Conservation (phyloP, 2,329 filamentous ascomycete genomes). For the Diplodia seriata region DNA sequence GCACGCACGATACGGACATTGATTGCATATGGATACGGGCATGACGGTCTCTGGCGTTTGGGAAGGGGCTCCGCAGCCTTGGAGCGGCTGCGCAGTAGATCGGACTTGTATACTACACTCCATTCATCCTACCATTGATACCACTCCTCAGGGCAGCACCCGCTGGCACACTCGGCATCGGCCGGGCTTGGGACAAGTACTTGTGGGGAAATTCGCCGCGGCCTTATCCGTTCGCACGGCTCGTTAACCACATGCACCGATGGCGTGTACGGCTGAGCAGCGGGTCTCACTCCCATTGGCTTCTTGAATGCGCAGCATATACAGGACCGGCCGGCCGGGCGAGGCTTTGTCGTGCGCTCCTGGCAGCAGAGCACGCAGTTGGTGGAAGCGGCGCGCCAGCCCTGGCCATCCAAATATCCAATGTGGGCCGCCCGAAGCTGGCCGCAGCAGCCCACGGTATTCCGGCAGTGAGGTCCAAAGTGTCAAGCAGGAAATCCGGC, state of each 20-base stretch:
- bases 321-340: constrained; percentile 11
- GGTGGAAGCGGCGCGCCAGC: background rate
- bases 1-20: constrained; percentile 25
- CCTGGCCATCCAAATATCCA: background rate
- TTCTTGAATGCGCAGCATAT: constrained; percentile 1
- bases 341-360: background rate
- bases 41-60: constrained; percentile 1
- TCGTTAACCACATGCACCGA: constrained; percentile 27
- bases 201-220: constrained; percentile 22
- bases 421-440: background rate
- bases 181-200: constrained; percentile 10
- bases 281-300: constrained; percentile 20
- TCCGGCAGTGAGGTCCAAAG: background rate
- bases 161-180: constrained; percentile 14
- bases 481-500: background rate
- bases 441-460: background rate
- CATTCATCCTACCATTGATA: constrained; percentile 16
- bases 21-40: constrained; percentile 22
- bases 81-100: constrained; percentile 10
- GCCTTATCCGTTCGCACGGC: constrained; percentile 16
- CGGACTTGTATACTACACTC: constrained; percentile 19
- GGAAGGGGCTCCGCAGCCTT: background rate
- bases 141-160: constrained; percentile 5
- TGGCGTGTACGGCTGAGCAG: constrained; percentile 6
- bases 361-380: constrained; percentile 16